Evolutionary conservation across 2,329 filamentous ascomycete genomes (phyloP), one percentile per base, ranked within the genome.

Genomic region (Phialocephala sp.): DNA sequence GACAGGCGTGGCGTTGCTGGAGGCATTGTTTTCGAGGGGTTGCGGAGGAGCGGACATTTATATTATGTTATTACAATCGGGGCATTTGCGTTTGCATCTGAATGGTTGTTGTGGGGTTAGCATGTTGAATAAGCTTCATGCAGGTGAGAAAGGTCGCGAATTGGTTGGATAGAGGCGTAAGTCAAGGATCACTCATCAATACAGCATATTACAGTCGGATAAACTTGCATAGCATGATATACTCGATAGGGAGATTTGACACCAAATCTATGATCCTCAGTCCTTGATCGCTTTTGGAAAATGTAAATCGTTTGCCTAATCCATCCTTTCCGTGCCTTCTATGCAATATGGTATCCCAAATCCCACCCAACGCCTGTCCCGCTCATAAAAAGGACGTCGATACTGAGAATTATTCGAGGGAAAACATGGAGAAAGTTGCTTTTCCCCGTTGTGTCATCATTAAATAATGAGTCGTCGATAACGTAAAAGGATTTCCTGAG

Each of bases 321-420:
- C 24, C 50, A 18, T 14, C 47, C 47, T 32, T 35, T 14, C 50
- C 4, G 14, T 18, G 5, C 50, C 22, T 41, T 12, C 37, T 32
- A 54, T 54, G 50, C 50, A 54, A 27, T 32, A 54, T 54, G 50
- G 50, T 54, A 54, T 54, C 27, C 50, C 50, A 54, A 24, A 54
- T 54, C 50, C 50, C 11, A 54, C 32, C 27, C 27, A 54, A 54
- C 50, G 50, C 50, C 50, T 1, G 37, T 45, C n/a, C 18, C 43
- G 43, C n/a, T 18, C 43, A 8, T 18, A 50, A 20, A 24, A 50
- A 11, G 22, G 22, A 11, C 4, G 8, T 9, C 3, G 37, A 41
- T 45, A 45, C 8, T 24, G 11, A 20, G 9, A 50, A 24, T 22
- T 14, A 11, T 11, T 24, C n/a, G 45, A 20, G 9, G 37, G 37